Percentiles rank a stretch among this genome's conserved stretches.
phyloP scores from a whole-genome alignment of 2,329 filamentous ascomycete species.

The Aspergillus sp. region DNA sequence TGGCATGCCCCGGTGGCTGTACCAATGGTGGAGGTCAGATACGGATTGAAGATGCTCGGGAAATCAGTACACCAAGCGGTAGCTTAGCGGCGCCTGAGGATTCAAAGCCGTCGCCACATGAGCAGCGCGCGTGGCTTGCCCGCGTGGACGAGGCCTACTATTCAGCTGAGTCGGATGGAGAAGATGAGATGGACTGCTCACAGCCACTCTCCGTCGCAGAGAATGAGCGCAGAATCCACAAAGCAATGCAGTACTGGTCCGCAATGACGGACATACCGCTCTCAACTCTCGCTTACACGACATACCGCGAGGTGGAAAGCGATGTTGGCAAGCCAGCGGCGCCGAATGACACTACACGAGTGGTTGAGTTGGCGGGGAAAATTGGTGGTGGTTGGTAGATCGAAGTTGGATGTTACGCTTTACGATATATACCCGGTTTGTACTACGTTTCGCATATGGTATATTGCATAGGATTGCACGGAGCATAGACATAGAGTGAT shows the following conservation, averaged over 20 bases:
- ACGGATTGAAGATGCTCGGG: slow-evolving; percentile 74
- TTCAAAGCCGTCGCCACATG: slow-evolving; percentile 67
- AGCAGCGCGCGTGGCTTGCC: slow-evolving; percentile 83
- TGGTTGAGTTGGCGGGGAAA: slow-evolving; percentile 84
- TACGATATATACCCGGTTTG: slow-evolving; percentile 21
- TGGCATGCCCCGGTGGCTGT: slow-evolving; percentile 98
- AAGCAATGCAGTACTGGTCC: slow-evolving; percentile 75
- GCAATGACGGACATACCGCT: slow-evolving; percentile 67
- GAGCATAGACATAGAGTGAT: slow-evolving; percentile 6
- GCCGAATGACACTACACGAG: slow-evolving; percentile 71
- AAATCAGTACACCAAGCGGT: slow-evolving; percentile 20
- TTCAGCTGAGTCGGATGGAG: slow-evolving; percentile 64
- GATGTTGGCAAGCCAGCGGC: slow-evolving; percentile 76
- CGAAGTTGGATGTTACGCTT: neutral
- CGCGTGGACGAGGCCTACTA: slow-evolving; percentile 89
- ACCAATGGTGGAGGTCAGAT: slow-evolving; percentile 97
- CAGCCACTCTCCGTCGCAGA: slow-evolving; percentile 26
- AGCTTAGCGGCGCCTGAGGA: slow-evolving; percentile 20
- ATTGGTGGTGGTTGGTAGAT: slow-evolving; percentile 88
- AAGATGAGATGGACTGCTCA: slow-evolving; percentile 32
- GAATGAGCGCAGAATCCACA: slow-evolving; percentile 51
- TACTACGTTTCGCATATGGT: slow-evolving; percentile 2
- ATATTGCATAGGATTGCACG: slow-evolving; percentile 3
- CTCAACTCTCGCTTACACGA: slow-evolving; percentile 77
- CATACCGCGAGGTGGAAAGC: slow-evolving; percentile 88